Evolutionary conservation across 768 basidiomycete genomes (phyloP).

Genomic region (Tylopilus vinaceipallidus): DNA sequence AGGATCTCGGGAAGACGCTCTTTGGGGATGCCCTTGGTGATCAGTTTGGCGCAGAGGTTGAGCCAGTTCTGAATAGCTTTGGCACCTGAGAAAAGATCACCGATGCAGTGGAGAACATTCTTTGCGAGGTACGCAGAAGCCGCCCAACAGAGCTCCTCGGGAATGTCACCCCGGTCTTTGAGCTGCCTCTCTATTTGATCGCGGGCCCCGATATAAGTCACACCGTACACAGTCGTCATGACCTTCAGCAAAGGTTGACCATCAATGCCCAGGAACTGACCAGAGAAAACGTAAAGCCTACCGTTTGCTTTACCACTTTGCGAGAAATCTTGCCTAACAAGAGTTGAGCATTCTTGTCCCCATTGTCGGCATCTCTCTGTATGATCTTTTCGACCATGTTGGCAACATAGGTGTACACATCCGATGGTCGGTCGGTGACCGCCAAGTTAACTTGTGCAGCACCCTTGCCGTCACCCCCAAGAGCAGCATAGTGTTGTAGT

Average conservation of each 20-base stretch:
- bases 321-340: conserved; percentile 78
- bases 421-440: conserved; percentile 81
- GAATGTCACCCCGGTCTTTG: conserved; percentile 68
- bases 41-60: conserved; percentile 75
- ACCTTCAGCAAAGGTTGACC: conserved; percentile 45
- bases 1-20: conserved; percentile 55
- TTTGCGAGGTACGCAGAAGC: conserved; percentile 80
- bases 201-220: conserved; percentile 92
- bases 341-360: conserved; percentile 52
- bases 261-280: background rate
- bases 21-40: conserved; percentile 81
- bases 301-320: conserved; percentile 98
- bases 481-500: conserved; percentile 96
- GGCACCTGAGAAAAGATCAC: conserved; percentile 91
- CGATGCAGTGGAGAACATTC: conserved; percentile 77
- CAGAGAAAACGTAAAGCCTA: conserved; percentile 32
- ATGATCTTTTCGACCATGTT: conserved; percentile 76
- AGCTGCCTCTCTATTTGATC: conserved; percentile 94
- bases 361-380: conserved; percentile 50
- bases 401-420: conserved; percentile 93
- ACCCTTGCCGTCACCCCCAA: conserved; percentile 88
- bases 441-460: conserved; percentile 91
- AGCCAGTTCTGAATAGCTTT: conserved; percentile 92
- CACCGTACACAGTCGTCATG: conserved; percentile 99
- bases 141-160: conserved; percentile 68